Evolutionary conservation across 2,329 filamentous ascomycete species (phyloP).

Genomic region (Pseudocercospora crystallina): DNA sequence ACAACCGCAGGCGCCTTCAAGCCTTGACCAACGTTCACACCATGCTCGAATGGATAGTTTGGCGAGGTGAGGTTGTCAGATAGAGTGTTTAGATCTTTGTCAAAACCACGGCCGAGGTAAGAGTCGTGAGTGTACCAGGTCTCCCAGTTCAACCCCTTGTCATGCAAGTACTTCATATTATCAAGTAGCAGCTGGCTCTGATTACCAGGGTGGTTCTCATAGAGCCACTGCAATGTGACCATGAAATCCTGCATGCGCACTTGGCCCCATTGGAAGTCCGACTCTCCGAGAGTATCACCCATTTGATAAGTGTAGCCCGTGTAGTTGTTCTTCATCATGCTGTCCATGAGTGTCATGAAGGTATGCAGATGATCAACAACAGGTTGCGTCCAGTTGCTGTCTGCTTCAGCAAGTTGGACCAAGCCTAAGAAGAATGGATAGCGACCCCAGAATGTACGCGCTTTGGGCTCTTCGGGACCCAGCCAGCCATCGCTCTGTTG

Average conservation of each 20-base stretch:
- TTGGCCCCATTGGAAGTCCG: slow-evolving; percentile 42
- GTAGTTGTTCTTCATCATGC: slow-evolving; percentile 56
- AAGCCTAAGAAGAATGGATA: slow-evolving; percentile 54
- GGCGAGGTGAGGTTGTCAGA: background rate
- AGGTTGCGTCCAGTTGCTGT: slow-evolving; percentile 42
- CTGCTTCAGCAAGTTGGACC: slow-evolving; percentile 52
- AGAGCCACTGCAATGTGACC: slow-evolving; percentile 50
- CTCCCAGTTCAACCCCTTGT: slow-evolving; percentile 36
- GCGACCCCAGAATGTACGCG: slow-evolving; percentile 55
- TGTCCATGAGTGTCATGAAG: slow-evolving; percentile 53
- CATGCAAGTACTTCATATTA: slow-evolving; percentile 46
- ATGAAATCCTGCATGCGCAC: slow-evolving; percentile 47
- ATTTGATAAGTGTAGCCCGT: slow-evolving; percentile 51
- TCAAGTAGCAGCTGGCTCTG: slow-evolving; percentile 40
- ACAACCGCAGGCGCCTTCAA: slow-evolving; percentile 49
- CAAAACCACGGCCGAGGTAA: slow-evolving; percentile 27
- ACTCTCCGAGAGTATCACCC: slow-evolving; percentile 46
- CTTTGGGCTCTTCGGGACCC: slow-evolving; percentile 49
- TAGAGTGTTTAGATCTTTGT: slow-evolving; percentile 25
- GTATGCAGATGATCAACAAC: slow-evolving; percentile 53
- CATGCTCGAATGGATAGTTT: slow-evolving; percentile 45
- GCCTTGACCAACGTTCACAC: slow-evolving; percentile 50
- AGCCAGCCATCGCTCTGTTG: slow-evolving; percentile 59
- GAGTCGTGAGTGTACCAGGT: slow-evolving; percentile 34
- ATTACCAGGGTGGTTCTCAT: slow-evolving; percentile 45